phyloP scores from a whole-genome alignment of 2,329 filamentous ascomycete species.

The Helicocarpus griseus region DNA sequence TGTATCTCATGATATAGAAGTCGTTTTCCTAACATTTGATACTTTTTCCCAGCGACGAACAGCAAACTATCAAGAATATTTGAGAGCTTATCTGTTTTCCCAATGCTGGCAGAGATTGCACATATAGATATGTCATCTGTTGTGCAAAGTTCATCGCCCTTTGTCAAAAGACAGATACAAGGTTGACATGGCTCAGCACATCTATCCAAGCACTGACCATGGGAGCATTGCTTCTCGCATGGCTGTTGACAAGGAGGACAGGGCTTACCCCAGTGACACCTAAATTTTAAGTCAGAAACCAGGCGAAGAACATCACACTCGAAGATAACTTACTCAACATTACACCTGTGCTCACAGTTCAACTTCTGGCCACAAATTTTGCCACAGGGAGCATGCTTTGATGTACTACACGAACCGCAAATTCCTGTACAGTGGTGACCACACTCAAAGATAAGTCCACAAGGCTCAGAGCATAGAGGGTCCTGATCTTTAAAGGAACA shows the following conservation, averaged over 20 bases:
- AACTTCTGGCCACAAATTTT: slow-evolving; percentile 11
- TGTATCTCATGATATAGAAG: slow-evolving; percentile 10
- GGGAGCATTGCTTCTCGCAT: slow-evolving; percentile 12
- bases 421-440: slow-evolving; percentile 10
- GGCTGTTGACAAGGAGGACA: slow-evolving; percentile 15
- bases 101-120: not conserved
- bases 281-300: not conserved
- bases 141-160: slow-evolving; percentile 9
- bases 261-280: slow-evolving; percentile 11
- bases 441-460: slow-evolving; percentile 7
- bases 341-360: slow-evolving; percentile 14
- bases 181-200: slow-evolving; percentile 15
- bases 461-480: slow-evolving; percentile 6
- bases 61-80: slow-evolving; percentile 15
- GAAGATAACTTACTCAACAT: slow-evolving; percentile 7
- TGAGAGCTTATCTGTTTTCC: slow-evolving; percentile 6
- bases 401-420: slow-evolving; percentile 6
- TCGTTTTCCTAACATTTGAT: slow-evolving; percentile 11
- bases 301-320: not conserved
- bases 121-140: not conserved
- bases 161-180: slow-evolving; percentile 8
- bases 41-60: slow-evolving; percentile 14
- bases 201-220: slow-evolving; percentile 13
- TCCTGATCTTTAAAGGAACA: slow-evolving; percentile 11
- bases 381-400: slow-evolving; percentile 7